A percentile compares a stretch with the other conserved stretches of the same genome.
phyloP scores from a whole-genome alignment of 2,329 filamentous ascomycete genomes.

The Sarocladiaceae sp. region DNA sequence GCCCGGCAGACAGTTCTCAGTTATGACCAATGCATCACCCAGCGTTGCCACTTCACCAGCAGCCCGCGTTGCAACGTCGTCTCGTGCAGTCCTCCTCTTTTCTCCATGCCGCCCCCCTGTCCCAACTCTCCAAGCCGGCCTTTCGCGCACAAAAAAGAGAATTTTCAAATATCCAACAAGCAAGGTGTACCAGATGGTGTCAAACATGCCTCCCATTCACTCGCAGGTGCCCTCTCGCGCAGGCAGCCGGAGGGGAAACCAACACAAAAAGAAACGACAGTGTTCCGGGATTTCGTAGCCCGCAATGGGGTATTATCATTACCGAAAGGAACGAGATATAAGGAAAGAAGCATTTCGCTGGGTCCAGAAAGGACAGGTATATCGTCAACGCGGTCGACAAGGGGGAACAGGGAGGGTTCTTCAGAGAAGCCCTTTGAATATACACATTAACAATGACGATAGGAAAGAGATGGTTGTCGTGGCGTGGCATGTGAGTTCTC shows the following conservation, averaged over 20 bases:
- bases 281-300: slow-evolving; percentile 5
- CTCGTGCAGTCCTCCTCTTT: no score
- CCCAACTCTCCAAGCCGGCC: not conserved
- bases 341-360: slow-evolving; percentile 3
- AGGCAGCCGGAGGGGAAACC: not conserved
- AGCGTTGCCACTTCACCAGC: no score
- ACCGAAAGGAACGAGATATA: slow-evolving; percentile 1
- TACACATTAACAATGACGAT: slow-evolving; percentile 8
- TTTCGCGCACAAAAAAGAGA: not conserved
- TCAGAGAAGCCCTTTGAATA: not conserved
- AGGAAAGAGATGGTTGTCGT: slow-evolving; percentile 4
- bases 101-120: not conserved
- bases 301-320: slow-evolving; percentile 8
- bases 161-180: slow-evolving; percentile 1
- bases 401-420: not conserved
- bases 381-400: slow-evolving; percentile 9
- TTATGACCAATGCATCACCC: no score
- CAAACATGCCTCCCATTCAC: not conserved
- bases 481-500: not conserved
- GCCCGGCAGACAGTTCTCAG: no score
- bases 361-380: slow-evolving; percentile 3
- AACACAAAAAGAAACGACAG: not conserved
- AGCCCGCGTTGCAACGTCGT: no score
- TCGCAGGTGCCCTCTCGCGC: slow-evolving; percentile 1
- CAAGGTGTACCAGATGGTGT: not conserved